A percentile compares a stretch with the other conserved stretches of the same genome.
Conservation (phyloP, 768 basidiomycete species). For the Russula olivacea region DNA sequence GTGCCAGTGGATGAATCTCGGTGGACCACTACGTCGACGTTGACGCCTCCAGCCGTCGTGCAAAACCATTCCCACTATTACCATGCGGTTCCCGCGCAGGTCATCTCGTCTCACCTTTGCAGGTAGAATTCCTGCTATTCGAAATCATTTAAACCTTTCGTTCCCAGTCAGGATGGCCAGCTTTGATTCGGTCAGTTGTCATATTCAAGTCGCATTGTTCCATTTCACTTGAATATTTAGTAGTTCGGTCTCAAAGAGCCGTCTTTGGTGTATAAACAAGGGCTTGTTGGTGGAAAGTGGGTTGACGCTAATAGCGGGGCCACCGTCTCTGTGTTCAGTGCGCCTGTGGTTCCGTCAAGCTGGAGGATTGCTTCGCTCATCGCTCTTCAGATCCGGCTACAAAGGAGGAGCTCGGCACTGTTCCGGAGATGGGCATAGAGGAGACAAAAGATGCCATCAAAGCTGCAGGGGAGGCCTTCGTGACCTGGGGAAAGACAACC, state of each 20-base stretch:
- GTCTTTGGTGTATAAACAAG: constrained; percentile 67
- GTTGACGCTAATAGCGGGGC: constrained; percentile 69
- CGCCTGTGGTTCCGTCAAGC: constrained; percentile 29
- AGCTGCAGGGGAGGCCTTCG: constrained; percentile 75
- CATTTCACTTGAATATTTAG: background rate
- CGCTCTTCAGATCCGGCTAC: constrained; percentile 74
- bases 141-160: background rate
- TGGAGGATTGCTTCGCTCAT: background rate
- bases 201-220: background rate
- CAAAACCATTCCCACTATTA: background rate
- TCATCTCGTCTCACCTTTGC: background rate
- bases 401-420: constrained; percentile 69
- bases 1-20: background rate
- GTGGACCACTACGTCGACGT: background rate
- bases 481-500: constrained; percentile 80
- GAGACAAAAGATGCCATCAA: constrained; percentile 84
- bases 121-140: background rate
- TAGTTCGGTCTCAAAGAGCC: constrained; percentile 58
- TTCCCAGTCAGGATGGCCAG: constrained; percentile 14
- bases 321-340: constrained; percentile 72
- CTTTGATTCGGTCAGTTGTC: constrained; percentile 5
- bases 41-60: background rate
- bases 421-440: constrained; percentile 83
- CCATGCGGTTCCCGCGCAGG: constrained; percentile 10
- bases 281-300: constrained; percentile 82